A percentile compares a stretch with the other conserved stretches of the same genome.
Conservation (phyloP, 2,329 filamentous ascomycete genomes). For the Penicillium sp. region DNA sequence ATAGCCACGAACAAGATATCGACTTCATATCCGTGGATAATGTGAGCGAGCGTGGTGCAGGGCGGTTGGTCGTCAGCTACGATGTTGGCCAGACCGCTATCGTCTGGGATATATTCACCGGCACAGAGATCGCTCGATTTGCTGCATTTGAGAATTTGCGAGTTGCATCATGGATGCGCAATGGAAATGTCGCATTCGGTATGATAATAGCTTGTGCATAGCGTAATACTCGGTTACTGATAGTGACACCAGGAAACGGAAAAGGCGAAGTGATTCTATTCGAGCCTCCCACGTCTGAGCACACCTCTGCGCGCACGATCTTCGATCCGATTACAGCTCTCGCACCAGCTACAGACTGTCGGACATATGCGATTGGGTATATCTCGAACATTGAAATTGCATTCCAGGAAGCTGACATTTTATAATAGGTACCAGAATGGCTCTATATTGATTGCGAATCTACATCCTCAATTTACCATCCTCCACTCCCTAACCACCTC, state of each 20-base stretch:
- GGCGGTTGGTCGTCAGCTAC: constrained; percentile 85
- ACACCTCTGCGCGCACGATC: constrained; percentile 84
- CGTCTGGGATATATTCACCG: constrained; percentile 92
- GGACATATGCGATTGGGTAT: constrained; percentile 97
- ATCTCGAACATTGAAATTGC: constrained; percentile 32
- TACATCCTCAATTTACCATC: constrained; percentile 90
- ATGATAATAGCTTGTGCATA: constrained; percentile 32
- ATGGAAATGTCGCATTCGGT: constrained; percentile 97
- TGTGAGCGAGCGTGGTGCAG: constrained; percentile 77
- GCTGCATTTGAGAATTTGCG: constrained; percentile 81
- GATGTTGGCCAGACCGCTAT: constrained; percentile 87
- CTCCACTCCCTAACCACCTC: constrained; percentile 85
- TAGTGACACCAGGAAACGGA: constrained; percentile 63
- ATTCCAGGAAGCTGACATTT: constrained; percentile 3
- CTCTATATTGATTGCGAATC: constrained; percentile 79
- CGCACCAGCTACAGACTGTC: constrained; percentile 81
- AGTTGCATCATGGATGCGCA: constrained; percentile 89
- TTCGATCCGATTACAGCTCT: constrained; percentile 93
- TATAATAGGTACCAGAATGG: constrained; percentile 81
- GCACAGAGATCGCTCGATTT: constrained; percentile 86
- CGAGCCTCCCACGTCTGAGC: constrained; percentile 86
- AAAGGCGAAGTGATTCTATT: constrained; percentile 93
- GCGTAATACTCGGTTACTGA: constrained; percentile 11
- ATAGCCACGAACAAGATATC: constrained; percentile 76
- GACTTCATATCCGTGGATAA: constrained; percentile 84